Percentiles rank a stretch among this genome's conserved stretches.
phyloP scores from a whole-genome alignment of 805 yeast genomes.

The Ogataea wickerhamii region DNA sequence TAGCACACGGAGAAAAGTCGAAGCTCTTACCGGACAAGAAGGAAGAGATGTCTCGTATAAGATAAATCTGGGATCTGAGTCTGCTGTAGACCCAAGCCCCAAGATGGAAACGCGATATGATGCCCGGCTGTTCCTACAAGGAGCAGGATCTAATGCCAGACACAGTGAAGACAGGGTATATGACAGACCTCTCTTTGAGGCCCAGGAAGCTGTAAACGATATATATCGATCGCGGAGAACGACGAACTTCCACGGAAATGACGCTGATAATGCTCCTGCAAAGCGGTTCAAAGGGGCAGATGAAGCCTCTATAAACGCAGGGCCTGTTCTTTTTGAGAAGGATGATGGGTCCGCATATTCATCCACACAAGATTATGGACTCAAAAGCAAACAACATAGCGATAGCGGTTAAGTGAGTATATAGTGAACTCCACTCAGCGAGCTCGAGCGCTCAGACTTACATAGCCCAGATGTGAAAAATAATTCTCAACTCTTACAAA shows the following conservation, averaged over 20 bases:
- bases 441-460: no score
- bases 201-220: conserved; percentile 47
- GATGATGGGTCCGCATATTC: conserved; percentile 19
- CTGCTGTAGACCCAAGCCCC: conserved; percentile 23
- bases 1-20: conserved; percentile 30
- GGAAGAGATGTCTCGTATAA: conserved; percentile 55
- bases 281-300: conserved; percentile 11
- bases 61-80: conserved; percentile 46
- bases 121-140: conserved; percentile 51
- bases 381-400: no score
- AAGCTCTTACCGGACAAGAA: conserved; percentile 40
- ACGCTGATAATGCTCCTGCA: conserved; percentile 18
- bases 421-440: no score
- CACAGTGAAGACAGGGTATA: conserved; percentile 49
- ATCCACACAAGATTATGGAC: no score
- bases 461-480: no score
- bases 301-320: conserved; percentile 5
- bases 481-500: no score
- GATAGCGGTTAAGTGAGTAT: no score
- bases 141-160: conserved; percentile 35
- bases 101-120: conserved; percentile 49
- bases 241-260: conserved; percentile 23
- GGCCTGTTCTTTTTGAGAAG: conserved; percentile 28
- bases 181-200: conserved; percentile 54
- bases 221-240: conserved; percentile 43